These are phyloP conservation scores for Mycena indigotica DNA, from an alignment of 768 basidiomycete genomes.

Conservation along the genomic window DNA sequence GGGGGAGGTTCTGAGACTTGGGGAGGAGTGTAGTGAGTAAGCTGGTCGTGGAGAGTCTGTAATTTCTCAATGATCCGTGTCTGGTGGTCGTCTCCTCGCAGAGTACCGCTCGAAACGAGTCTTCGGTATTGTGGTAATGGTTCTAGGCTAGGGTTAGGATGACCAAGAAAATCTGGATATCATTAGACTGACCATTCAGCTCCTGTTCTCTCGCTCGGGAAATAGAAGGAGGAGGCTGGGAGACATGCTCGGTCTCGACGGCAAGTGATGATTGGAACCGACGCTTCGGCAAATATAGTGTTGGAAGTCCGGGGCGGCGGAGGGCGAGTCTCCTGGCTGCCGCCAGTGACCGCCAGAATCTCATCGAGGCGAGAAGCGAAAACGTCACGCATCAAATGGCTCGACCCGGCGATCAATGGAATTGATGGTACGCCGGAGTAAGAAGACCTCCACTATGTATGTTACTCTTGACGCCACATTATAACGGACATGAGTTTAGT, in stretches of 20 bases:
- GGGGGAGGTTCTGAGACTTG: conserved; percentile 48
- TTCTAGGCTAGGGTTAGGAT: conserved; percentile 27
- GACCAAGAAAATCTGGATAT: neutral
- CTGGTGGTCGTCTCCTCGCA: conserved; percentile 84
- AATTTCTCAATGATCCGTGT: conserved; percentile 80
- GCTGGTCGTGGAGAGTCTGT: conserved; percentile 74
- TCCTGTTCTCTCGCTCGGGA: conserved; percentile 6
- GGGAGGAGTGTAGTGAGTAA: conserved; percentile 73
- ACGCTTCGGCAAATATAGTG: conserved; percentile 3
- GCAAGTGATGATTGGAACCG: conserved; percentile 8
- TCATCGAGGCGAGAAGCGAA: conserved; percentile 5
- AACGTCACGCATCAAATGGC: neutral
- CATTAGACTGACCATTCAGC: neutral
- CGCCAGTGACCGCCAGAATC: conserved; percentile 13
- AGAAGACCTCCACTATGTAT: too few relatives aligned
- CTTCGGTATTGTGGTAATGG: conserved; percentile 48
- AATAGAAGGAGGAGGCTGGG: neutral
- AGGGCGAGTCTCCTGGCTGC: conserved; percentile 12
- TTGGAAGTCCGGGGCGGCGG: conserved; percentile 4
- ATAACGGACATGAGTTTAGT: too few relatives aligned
- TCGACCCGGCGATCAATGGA: neutral
- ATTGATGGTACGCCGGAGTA: neutral
- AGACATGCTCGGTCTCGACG: neutral
- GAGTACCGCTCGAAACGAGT: conserved; percentile 46
- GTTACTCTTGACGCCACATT: too few relatives aligned